Conservation (phyloP, 257 asterid species). For the Jacaranda copaia region DNA sequence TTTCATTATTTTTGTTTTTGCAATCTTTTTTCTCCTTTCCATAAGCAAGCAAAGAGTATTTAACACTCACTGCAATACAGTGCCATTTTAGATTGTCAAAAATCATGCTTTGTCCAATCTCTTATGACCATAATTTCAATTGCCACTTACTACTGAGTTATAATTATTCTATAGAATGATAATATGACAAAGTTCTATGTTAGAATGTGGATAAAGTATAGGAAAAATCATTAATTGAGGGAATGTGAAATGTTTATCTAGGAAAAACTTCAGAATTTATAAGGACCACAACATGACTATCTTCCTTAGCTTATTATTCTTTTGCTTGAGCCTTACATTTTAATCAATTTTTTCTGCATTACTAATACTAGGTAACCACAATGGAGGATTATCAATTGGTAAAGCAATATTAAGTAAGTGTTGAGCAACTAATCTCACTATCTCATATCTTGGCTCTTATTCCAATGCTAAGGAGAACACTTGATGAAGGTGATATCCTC, state of each 20-base stretch:
- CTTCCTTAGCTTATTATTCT: not conserved
- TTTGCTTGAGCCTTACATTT: too few species aligned
- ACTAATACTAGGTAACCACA: constrained; percentile 82
- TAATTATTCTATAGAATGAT: constrained; percentile 2
- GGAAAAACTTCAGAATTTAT: constrained; percentile 14
- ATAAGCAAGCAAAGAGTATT: too few species aligned
- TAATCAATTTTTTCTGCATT: too few species aligned
- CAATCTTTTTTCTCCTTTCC: too few species aligned
- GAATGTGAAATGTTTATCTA: constrained; percentile 5
- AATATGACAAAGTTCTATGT: not conserved
- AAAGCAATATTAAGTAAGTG: constrained; percentile 88
- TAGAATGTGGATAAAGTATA: not conserved
- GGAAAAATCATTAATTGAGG: constrained; percentile 13
- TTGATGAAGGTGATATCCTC: constrained; percentile 12
- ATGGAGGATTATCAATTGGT: constrained; percentile 91
- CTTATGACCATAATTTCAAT: not conserved
- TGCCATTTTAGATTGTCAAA: not conserved
- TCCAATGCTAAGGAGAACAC: constrained; percentile 30
- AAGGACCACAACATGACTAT: not conserved
- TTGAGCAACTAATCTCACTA: constrained; percentile 85
- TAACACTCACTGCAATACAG: too few species aligned
- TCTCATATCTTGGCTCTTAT: constrained; percentile 70
- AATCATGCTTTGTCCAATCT: constrained; percentile 10
- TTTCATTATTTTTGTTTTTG: not conserved
- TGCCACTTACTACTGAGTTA: constrained; percentile 2